Evolutionary conservation across 345 rosid species (phyloP).

Genomic region (Trapa incisa): DNA sequence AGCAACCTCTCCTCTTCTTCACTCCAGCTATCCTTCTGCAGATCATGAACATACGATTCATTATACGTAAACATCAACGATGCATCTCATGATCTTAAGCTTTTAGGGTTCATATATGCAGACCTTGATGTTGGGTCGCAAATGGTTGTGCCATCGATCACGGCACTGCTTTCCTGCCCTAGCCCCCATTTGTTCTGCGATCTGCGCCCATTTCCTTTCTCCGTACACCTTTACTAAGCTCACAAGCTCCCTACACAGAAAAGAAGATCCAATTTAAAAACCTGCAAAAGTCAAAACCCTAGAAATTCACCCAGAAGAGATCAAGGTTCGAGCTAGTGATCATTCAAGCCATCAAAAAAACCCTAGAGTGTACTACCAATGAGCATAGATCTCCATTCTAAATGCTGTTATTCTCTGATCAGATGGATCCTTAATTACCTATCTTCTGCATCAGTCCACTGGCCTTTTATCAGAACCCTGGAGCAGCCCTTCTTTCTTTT

Average conservation of each 20-base stretch:
- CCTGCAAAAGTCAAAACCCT: too few species aligned
- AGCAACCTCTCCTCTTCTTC: slow-evolving; percentile 75
- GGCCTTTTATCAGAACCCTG: slow-evolving; percentile 72
- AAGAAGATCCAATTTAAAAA: too few species aligned
- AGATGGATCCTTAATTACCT: slow-evolving; percentile 24
- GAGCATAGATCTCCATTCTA: too few species aligned
- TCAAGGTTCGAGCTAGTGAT: too few species aligned
- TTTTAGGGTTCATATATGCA: too few species aligned
- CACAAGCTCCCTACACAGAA: slow-evolving; percentile 42
- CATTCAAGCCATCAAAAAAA: too few species aligned
- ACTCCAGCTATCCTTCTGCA: slow-evolving; percentile 84
- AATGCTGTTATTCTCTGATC: too few species aligned
- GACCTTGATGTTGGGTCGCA: slow-evolving; percentile 89
- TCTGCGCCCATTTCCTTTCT: slow-evolving; percentile 75
- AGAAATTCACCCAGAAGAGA: too few species aligned
- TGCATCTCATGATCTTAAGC: too few species aligned
- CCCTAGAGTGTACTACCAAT: too few species aligned
- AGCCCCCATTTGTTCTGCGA: slow-evolving; percentile 64
- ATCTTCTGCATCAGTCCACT: slow-evolving; percentile 91
- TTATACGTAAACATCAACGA: background rate
- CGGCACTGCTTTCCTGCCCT: slow-evolving; percentile 96
- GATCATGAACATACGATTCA: too few species aligned
- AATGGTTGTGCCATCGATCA: slow-evolving; percentile 97
- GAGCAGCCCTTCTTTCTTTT: slow-evolving; percentile 41
- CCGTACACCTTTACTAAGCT: slow-evolving; percentile 80